These are phyloP conservation scores for Thuja plicata DNA, from an alignment of 83 land plant genomes.

Conservation along the genomic window DNA sequence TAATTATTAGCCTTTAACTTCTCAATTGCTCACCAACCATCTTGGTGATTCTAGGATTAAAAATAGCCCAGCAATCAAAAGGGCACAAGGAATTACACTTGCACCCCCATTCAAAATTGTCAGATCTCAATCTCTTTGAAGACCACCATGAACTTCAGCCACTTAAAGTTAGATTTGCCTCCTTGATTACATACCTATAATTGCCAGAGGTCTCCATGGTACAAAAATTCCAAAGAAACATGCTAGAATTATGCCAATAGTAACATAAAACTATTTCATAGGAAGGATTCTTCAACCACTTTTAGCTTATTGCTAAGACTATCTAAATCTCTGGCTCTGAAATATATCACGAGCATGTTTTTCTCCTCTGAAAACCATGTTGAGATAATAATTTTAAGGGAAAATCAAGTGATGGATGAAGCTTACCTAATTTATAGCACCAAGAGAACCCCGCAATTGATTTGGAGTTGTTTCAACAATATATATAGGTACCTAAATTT, in stretches of 20 bases:
- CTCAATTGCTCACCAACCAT: constrained; percentile 63
- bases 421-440: constrained; percentile 84
- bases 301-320: background rate
- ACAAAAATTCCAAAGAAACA: constrained; percentile 63
- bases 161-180: background rate
- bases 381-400: background rate
- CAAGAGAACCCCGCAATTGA: constrained; percentile 82
- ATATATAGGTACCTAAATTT: constrained; percentile 66
- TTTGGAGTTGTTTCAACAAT: constrained; percentile 89
- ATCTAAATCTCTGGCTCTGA: background rate
- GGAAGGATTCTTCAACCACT: background rate
- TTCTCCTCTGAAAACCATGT: background rate
- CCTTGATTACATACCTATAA: constrained; percentile 38
- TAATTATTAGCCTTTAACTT: background rate
- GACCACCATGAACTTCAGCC: background rate
- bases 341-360: background rate
- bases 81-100: constrained; percentile 72
- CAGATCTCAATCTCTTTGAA: background rate
- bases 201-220: constrained; percentile 63
- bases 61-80: constrained; percentile 59
- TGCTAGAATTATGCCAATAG: constrained; percentile 67
- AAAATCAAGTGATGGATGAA: background rate
- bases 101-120: constrained; percentile 8
- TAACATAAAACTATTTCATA: constrained; percentile 52
- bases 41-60: constrained; percentile 83